Percentiles rank a stretch among this genome's conserved stretches.
phyloP scores from a whole-genome alignment of 805 yeast genomes.

The Zygosaccharomyces siamensis region DNA sequence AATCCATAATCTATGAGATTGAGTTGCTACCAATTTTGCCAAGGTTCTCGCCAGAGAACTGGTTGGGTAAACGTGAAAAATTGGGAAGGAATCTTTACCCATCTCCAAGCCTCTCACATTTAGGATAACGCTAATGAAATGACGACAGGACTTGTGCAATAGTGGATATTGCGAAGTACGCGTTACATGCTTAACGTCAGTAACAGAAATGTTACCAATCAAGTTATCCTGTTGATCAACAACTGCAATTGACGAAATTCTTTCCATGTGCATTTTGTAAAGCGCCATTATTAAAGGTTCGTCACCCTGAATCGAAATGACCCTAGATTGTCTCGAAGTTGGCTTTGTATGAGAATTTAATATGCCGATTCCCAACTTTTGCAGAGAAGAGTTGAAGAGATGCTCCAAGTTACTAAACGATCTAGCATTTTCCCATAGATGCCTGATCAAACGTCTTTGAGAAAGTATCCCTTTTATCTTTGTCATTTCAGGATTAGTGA shows the following conservation, averaged over 20 bases:
- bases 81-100: conserved; percentile 93
- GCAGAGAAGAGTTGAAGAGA: conserved; percentile 60
- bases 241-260: conserved; percentile 88
- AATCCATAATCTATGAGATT: conserved; percentile 85
- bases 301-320: conserved; percentile 81
- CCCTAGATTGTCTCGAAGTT: conserved; percentile 45
- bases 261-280: conserved; percentile 73
- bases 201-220: conserved; percentile 89
- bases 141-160: conserved; percentile 76
- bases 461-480: conserved; percentile 79
- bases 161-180: conserved; percentile 81
- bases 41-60: conserved; percentile 82
- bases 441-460: conserved; percentile 81
- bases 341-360: conserved; percentile 34
- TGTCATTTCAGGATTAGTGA: conserved; percentile 49
- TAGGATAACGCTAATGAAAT: conserved; percentile 80
- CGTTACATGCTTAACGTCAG: conserved; percentile 86
- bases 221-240: conserved; percentile 72
- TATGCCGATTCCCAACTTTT: conserved; percentile 72
- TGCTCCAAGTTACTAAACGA: conserved; percentile 78
- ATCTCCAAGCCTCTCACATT: conserved; percentile 79
- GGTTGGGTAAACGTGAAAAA: conserved; percentile 80
- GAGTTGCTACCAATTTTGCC: conserved; percentile 93
- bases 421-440: conserved; percentile 89
- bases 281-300: conserved; percentile 83